These are phyloP conservation scores for Pyrus communis DNA, from an alignment of 306 rosid genomes.

Conservation along the genomic window DNA sequence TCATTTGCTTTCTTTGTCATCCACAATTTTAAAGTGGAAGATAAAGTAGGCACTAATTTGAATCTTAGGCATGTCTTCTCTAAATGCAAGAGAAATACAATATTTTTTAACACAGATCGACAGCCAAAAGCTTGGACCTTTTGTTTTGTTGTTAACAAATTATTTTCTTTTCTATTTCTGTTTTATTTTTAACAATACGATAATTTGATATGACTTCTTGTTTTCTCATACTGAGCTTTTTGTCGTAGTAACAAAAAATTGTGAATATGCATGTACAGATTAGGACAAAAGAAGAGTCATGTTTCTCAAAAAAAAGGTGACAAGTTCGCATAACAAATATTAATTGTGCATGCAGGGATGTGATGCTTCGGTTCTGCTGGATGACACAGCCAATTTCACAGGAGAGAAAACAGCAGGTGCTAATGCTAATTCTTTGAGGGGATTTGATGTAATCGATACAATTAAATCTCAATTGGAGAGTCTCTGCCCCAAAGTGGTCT, in stretches of 20 bases:
- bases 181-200: background rate
- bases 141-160: background rate
- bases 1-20: background rate
- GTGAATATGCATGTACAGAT: background rate
- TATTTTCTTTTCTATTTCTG: background rate
- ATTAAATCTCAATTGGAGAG: constrained; percentile 45
- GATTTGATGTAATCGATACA: constrained; percentile 47
- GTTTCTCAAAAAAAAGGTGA: background rate
- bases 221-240: too few relatives aligned
- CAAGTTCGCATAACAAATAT: background rate
- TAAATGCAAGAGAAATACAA: background rate
- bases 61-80: background rate
- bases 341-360: constrained; percentile 41
- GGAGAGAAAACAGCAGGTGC: constrained; percentile 59
- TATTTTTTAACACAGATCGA: background rate
- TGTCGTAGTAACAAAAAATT: background rate
- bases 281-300: background rate
- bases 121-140: background rate
- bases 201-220: background rate
- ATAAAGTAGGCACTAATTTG: background rate
- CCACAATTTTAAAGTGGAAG: background rate
- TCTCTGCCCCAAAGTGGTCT: constrained; percentile 41
- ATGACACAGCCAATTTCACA: constrained; percentile 49
- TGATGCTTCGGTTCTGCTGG: constrained; percentile 57
- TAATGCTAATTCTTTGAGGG: constrained; percentile 44